A percentile compares a stretch with the other conserved stretches of the same genome.
Conservation (phyloP, 768 basidiomycete genomes). For the Dentipellis sp. region DNA sequence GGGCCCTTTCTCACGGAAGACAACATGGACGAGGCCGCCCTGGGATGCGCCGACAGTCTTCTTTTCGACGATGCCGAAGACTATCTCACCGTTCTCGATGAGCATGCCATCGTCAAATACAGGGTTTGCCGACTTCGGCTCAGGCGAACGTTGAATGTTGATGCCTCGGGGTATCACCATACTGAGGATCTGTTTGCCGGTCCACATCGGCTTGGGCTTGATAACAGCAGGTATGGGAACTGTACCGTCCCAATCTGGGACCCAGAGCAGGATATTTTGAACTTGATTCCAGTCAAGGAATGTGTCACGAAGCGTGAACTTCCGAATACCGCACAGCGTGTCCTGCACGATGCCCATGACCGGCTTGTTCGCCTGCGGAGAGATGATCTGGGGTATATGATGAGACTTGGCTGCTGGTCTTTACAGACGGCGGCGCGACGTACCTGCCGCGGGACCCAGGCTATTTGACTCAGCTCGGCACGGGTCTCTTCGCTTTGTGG, state of each 20-base stretch:
- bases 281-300: constrained; percentile 95
- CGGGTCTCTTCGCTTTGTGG: constrained; percentile 98
- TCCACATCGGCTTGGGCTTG: constrained; percentile 97
- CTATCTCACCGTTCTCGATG: constrained; percentile 93
- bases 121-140: constrained; percentile 71
- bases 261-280: constrained; percentile 97
- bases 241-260: constrained; percentile 93
- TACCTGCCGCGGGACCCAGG: constrained; percentile 97
- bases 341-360: constrained; percentile 99
- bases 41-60: constrained; percentile 96
- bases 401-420: neutral
- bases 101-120: constrained; percentile 90
- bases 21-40: constrained; percentile 91
- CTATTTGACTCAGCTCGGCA: constrained; percentile 95
- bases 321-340: constrained; percentile 94
- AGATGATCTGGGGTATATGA: constrained; percentile 67
- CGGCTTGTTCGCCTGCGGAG: constrained; percentile 98
- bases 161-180: constrained; percentile 92
- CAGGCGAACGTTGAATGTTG: constrained; percentile 79
- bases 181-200: constrained; percentile 92
- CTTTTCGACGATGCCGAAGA: constrained; percentile 95
- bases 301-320: constrained; percentile 91
- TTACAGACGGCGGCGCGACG: constrained; percentile 8
- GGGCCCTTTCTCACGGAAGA: constrained; percentile 96
- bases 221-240: constrained; percentile 91